A percentile compares a stretch with the other conserved stretches of the same genome.
Conservation (phyloP, 805 yeast genomes). For the Wickerhamiella nectarea region DNA sequence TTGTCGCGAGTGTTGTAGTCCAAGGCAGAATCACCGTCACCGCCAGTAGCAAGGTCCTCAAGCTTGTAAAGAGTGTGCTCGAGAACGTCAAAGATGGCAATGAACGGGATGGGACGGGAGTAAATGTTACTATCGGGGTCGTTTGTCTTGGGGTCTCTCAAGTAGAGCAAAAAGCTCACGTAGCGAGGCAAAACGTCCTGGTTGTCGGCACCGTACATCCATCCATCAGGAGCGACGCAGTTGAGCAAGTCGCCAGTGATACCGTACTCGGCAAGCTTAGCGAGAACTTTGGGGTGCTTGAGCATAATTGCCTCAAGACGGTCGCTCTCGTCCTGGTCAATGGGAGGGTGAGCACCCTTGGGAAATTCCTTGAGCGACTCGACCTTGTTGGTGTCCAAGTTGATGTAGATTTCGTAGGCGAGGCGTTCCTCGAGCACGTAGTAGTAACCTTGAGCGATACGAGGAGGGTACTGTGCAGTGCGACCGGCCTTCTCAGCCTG, state of each 20-base stretch:
- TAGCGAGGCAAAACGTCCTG: conserved; percentile 29
- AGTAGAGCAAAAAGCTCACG: conserved; percentile 63
- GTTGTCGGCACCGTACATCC: conserved; percentile 75
- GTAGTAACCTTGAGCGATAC: conserved; percentile 57
- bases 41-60: conserved; percentile 61
- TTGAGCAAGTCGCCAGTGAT: conserved; percentile 14
- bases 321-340: conserved; percentile 38
- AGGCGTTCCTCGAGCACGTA: conserved; percentile 35
- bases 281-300: conserved; percentile 86
- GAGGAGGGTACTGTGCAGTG: conserved; percentile 42
- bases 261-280: conserved; percentile 77
- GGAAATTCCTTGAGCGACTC: conserved; percentile 44
- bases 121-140: conserved; percentile 38
- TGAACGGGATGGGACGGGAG: conserved; percentile 58
- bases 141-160: conserved; percentile 45
- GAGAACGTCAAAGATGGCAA: conserved; percentile 56
- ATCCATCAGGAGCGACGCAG: conserved; percentile 24
- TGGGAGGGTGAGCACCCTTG: conserved; percentile 55
- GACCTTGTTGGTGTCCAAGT: conserved; percentile 47
- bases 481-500: conserved; percentile 47
- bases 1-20: conserved; percentile 44
- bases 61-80: conserved; percentile 51
- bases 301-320: conserved; percentile 13
- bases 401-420: conserved; percentile 60
- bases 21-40: conserved; percentile 51